A percentile compares a stretch with the other conserved stretches of the same genome.
Conservation (phyloP, 768 basidiomycete species). For the Coprinopsis marcescibilis region DNA sequence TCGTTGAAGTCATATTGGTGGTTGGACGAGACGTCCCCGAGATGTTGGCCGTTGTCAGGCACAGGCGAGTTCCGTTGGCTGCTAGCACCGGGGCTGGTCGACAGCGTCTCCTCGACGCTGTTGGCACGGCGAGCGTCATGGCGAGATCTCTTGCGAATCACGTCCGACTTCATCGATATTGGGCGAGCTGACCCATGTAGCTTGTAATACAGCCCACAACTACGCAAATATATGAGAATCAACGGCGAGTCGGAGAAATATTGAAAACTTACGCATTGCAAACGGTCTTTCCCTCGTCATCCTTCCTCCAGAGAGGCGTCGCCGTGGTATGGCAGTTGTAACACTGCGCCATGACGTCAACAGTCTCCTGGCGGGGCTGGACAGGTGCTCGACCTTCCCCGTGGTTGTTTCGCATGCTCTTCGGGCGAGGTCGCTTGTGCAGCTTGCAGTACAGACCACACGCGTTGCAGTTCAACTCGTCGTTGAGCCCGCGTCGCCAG, state of each 20-base stretch:
- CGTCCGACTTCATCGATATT: constrained; percentile 88
- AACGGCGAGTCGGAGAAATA: constrained; percentile 8
- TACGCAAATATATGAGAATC: constrained; percentile 22
- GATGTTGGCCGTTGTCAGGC: constrained; percentile 49
- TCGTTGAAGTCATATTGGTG: constrained; percentile 41
- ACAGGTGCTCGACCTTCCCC: constrained; percentile 65
- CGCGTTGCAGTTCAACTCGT: constrained; percentile 86
- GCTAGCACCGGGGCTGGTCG: constrained; percentile 61
- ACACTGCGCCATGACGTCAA: constrained; percentile 81
- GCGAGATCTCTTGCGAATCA: constrained; percentile 81
- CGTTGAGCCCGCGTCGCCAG: constrained; percentile 82
- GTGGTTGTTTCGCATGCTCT: constrained; percentile 77
- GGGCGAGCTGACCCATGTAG: constrained; percentile 81
- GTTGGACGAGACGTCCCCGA: constrained; percentile 65
- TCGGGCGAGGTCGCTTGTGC: constrained; percentile 87
- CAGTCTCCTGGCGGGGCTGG: constrained; percentile 60
- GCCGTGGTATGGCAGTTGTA: constrained; percentile 88
- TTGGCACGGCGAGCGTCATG: constrained; percentile 65
- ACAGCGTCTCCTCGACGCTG: constrained; percentile 57
- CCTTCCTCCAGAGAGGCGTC: constrained; percentile 86
- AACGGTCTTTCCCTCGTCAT: constrained; percentile 86
- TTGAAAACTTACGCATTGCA: constrained; percentile 74
- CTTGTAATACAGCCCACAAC: constrained; percentile 83
- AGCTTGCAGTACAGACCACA: constrained; percentile 78
- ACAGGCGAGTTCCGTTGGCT: constrained; percentile 70